Evolutionary conservation across 2,329 filamentous ascomycete species (phyloP), one percentile per base, ranked within the genome.

Genomic region (Aspergillus amoenus): DNA sequence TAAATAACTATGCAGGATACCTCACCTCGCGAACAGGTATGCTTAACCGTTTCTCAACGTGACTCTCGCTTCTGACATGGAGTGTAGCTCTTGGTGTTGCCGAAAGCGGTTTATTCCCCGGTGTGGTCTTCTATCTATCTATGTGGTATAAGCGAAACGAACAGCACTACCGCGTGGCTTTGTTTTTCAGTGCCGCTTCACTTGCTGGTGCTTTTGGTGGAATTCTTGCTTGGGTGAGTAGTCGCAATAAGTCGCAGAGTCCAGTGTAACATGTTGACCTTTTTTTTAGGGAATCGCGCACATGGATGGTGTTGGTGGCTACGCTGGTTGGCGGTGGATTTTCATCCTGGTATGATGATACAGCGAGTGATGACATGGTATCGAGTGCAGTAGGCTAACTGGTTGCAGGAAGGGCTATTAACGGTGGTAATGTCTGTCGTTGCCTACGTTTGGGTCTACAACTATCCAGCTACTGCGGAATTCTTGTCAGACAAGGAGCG

Each of bases 101-200:
- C 12, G 82, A 84, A 59, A 78, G 77, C 39, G 81, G 80, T 5
- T 78, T 84, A 46, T 81, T 82, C 57, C 82, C 82, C 0, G 81
- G 79, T 4, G 76, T 84, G 11, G 77, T 82, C 30, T 85, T 83
- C 65, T 83, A 86, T 56, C 73, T 87, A 3, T 83, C 82, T 0
- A 84, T 85, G 76, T 88, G 84, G 83, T 88, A 87, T 60, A 84
- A 82, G 57, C 75, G 82, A 12, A 78, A 82, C 47, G 84, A 87
- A 65, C 74, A 82, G 43, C 82, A 84, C 52, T 85, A 81, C 51
- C 76, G 84, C 3, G 80, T 86, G 42, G 81, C 83, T 4, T 74
- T 87, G 5, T 87, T 86, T 66, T 87, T 83, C 64, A 83, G 79
- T 41, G 82, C 81, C 18, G 82, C 82, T 1, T 80, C 81, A 8